Evolutionary conservation across 2,329 filamentous ascomycete species (phyloP), one percentile per base, ranked within the genome.

Genomic region (Penicillium capsulatum): DNA sequence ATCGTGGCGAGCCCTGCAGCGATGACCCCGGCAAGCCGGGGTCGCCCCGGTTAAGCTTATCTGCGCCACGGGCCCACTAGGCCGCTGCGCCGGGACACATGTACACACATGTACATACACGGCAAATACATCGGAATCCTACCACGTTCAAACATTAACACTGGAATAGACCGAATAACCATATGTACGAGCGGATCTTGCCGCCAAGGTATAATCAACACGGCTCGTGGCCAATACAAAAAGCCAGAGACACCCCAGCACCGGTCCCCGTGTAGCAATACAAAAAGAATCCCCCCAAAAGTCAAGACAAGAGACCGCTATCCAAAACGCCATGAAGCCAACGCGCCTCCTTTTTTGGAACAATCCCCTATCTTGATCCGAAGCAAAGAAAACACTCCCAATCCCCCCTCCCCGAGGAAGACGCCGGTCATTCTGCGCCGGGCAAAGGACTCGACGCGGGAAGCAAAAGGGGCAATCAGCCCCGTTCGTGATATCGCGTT

Each of bases 181-280:
- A 36, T 50, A 51, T 52, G 33, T 52, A 52, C 49, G 40, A 38
- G 47, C 45, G 41, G 17, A 20, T 30, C 32, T 5, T 4, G 26
- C 42, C 33, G 41, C 47, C 36, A 36, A 45, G 48, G 44, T 47
- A 47, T 52, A 38, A n/a, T n/a, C n/a, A 31, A 52, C 45, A 51
- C 27, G 39, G 40, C 47, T 40, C 29, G 28, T 17, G 40, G 42
- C 47, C 47, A 47, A 43, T 24, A 33, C 10, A 39, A 42, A 47
- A 44, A 40, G 31, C 26, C 34, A 38, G 34, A 50, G 48, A 31
- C 45, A 53, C 35, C 16, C 38, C 39, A 45, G 55, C 56, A 56
- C 57, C 58, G 34, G 43, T 49, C 53, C n/a, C n/a, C 53, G 47
- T 47, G 46, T 58, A 59, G 48, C 54, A 58, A 54, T 55, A 57